These are phyloP conservation scores for Pseudognaphalium luteoalbum DNA, from an alignment of 129 eudicot genomes.

Conservation along the genomic window DNA sequence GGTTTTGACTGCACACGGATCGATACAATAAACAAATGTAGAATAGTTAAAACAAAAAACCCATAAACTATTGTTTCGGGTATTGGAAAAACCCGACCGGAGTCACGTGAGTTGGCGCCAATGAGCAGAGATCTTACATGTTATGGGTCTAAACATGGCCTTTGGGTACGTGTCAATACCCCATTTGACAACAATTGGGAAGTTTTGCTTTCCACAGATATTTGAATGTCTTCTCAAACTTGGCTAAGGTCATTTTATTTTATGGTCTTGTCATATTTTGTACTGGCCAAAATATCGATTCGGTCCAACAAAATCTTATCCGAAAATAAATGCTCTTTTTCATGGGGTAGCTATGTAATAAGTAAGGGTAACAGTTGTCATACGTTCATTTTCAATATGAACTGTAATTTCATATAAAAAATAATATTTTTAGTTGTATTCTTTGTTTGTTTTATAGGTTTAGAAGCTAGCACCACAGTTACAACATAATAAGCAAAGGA, in stretches of 20 bases:
- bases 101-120: conserved; percentile 39
- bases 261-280: no score
- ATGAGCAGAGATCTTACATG: conserved; percentile 25
- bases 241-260: conserved; percentile 11
- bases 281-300: no score
- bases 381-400: no score
- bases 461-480: no score
- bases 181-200: conserved; percentile 4
- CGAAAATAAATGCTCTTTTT: no score
- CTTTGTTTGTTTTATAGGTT: no score
- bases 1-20: conserved; percentile 36
- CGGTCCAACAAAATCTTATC: no score
- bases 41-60: conserved; percentile 3
- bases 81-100: conserved; percentile 36
- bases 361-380: no score
- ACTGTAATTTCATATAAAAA: no score
- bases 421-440: no score
- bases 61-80: conserved; percentile 30
- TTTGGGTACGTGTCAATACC: conserved; percentile 26
- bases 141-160: conserved; percentile 30
- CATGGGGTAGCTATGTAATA: no score
- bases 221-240: conserved; percentile 15
- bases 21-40: conserved; percentile 23
- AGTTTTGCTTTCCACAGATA: conserved; percentile 6
- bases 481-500: no score